Base-by-base conservation (phyloP, 2,329 filamentous ascomycete genomes). In the Coniochaeta pulveracea region DNA sequence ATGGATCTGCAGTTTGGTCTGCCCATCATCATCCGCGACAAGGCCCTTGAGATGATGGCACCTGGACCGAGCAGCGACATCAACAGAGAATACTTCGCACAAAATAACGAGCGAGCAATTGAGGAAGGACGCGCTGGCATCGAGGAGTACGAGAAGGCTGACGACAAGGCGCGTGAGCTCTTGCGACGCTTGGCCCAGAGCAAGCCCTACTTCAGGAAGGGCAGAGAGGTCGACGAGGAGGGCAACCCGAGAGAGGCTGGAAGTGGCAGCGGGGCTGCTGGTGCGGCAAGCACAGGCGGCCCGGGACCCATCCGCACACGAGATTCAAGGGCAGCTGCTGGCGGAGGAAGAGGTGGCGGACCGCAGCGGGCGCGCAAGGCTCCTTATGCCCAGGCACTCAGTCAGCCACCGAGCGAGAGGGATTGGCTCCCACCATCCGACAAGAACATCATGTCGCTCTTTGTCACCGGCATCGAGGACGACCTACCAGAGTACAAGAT, bases 41-140 rank as follows among this genome's bases (percentile, higher is more conserved):
- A 91, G 3, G 91, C 93, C 5, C 68, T 98, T 42, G 96, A 96
- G 65, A 94, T 98, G 82, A 84, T 96, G 26, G 88, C 89, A 1
- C 88, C 91, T 0, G 91, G 91, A 0, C 91, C 91, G 1, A 75
- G 85, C 42, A 93, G 85, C 54, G 81, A 84, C 35, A 85, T 98
- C 56, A 98, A 98, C 61, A 69, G 91, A 46, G 88, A 98, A 59
- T 98, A 91, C 59, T 98, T 93, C 56, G 91, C 91, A 10, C 91
- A 98, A 54, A 91, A 96, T 52, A 88, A 96, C 57, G 89, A 96
- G 61, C 83, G 80, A 49, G 85, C 93, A 40, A 86, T 98, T 32
- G 88, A 96, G 50, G 88, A 96, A 46, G 91, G 91, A 3, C 70
- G 83, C 42, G 84, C 80, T 6, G 81, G 79, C 11, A 68, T 85